These are phyloP conservation scores for Fusarium sp. DNA, from an alignment of 2,329 filamentous ascomycete species.

Conservation along the genomic window DNA sequence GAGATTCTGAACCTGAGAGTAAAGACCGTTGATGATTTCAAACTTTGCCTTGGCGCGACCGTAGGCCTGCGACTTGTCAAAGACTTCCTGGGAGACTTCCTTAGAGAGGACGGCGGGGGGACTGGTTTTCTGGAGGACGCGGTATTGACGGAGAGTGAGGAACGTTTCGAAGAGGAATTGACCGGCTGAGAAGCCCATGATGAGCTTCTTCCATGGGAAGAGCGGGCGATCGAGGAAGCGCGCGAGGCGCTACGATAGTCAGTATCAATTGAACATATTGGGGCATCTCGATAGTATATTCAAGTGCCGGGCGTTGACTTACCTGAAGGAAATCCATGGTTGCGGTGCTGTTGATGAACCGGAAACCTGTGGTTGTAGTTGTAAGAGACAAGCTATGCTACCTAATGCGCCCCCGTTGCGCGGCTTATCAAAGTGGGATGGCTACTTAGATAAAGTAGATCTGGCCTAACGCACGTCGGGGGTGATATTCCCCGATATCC, in stretches of 20 bases:
- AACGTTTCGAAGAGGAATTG: constrained; percentile 93
- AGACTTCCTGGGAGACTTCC: constrained; percentile 89
- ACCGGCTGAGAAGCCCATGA: constrained; percentile 91
- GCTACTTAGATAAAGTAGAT: constrained; percentile 29
- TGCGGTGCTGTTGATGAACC: constrained; percentile 37
- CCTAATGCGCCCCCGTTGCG: constrained; percentile 3
- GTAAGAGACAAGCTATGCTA: constrained; percentile 35
- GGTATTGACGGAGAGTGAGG: constrained; percentile 90
- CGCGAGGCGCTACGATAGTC: constrained; percentile 72
- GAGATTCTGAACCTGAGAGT: constrained; percentile 87
- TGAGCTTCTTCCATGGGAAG: constrained; percentile 97
- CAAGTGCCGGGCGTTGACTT: constrained; percentile 20
- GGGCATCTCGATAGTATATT: background rate
- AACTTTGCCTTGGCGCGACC: constrained; percentile 96
- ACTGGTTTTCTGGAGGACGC: constrained; percentile 80
- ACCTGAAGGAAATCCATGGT: constrained; percentile 62
- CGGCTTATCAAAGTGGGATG: constrained; percentile 32
- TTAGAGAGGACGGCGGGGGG: constrained; percentile 88
- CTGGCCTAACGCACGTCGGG: constrained; percentile 38
- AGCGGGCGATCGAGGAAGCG: constrained; percentile 88
- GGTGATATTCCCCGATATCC: constrained; percentile 35
- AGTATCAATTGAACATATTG: constrained; percentile 11
- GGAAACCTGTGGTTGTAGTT: constrained; percentile 37
- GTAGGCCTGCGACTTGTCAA: constrained; percentile 96
- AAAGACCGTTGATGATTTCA: constrained; percentile 82